phyloP scores from a whole-genome alignment of 2,329 filamentous ascomycete genomes.

The Lasiodiplodia sp. region DNA sequence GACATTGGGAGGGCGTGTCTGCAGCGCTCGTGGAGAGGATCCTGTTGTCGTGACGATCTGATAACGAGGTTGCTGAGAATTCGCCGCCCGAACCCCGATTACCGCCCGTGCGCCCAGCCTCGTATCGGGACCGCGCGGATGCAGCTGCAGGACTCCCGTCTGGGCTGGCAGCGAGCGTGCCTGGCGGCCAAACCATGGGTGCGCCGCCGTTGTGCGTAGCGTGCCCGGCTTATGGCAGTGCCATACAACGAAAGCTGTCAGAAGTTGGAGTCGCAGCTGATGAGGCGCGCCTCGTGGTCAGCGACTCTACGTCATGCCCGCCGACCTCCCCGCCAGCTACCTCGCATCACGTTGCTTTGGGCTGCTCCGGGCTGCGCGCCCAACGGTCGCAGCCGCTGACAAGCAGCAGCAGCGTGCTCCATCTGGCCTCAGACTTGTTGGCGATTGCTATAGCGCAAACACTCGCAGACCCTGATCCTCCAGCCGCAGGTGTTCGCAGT shows the following conservation, averaged over 20 bases:
- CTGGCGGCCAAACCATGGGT: neutral
- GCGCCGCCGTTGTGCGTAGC: neutral
- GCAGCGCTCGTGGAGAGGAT: slow-evolving; percentile 16
- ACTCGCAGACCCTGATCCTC: slow-evolving; percentile 19
- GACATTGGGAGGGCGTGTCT: slow-evolving; percentile 38
- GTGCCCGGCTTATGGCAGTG: neutral
- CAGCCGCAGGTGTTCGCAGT: slow-evolving; percentile 8
- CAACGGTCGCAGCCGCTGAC: neutral
- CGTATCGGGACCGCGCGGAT: slow-evolving; percentile 1
- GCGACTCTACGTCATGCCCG: slow-evolving; percentile 1
- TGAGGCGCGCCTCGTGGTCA: neutral
- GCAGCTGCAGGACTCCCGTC: neutral
- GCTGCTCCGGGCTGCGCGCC: neutral
- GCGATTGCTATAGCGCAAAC: slow-evolving; percentile 4
- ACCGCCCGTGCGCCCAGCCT: slow-evolving; percentile 3
- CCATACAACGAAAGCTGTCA: neutral
- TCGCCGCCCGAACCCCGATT: slow-evolving; percentile 19
- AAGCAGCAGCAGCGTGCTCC: neutral
- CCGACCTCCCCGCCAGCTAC: neutral
- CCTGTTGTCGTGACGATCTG: slow-evolving; percentile 19
- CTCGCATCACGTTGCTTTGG: neutral
- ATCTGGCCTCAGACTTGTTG: slow-evolving; percentile 11
- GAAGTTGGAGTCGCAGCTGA: neutral
- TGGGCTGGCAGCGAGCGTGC: neutral
- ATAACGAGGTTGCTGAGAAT: slow-evolving; percentile 24